Conservation (phyloP, 2,329 filamentous ascomycete genomes). For the Verticillium dahliae region DNA sequence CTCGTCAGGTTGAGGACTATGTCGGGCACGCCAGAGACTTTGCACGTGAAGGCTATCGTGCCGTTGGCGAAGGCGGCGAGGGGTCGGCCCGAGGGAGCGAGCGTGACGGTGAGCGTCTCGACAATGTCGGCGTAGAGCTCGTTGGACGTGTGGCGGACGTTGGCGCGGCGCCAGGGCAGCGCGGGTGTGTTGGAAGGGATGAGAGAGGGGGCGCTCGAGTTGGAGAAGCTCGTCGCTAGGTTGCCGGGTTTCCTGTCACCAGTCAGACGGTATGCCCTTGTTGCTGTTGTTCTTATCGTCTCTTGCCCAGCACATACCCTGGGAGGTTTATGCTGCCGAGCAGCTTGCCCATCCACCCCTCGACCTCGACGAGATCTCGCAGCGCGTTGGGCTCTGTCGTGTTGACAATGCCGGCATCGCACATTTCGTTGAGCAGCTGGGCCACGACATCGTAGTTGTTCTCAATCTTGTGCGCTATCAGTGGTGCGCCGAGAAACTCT, state of each 20-base stretch:
- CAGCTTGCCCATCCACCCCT: conserved; percentile 82
- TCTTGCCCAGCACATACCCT: conserved; percentile 37
- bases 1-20: conserved; percentile 75
- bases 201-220: conserved; percentile 31
- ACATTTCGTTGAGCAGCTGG: conserved; percentile 92
- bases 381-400: conserved; percentile 92
- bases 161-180: conserved; percentile 82
- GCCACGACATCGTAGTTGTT: conserved; percentile 88
- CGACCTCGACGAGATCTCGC: conserved; percentile 84
- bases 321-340: conserved; percentile 82
- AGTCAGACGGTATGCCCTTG: neutral
- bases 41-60: conserved; percentile 89
- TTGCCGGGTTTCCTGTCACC: conserved; percentile 29
- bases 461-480: conserved; percentile 82
- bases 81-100: conserved; percentile 84
- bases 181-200: conserved; percentile 42
- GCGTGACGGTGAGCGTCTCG: conserved; percentile 79
- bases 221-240: conserved; percentile 29
- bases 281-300: neutral
- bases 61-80: conserved; percentile 84
- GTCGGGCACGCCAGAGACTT: conserved; percentile 91
- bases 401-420: conserved; percentile 81
- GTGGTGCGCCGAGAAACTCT: conserved; percentile 84
- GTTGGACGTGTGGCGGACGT: conserved; percentile 93
- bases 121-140: conserved; percentile 95